Base-by-base conservation (phyloP, 768 basidiomycete genomes). In the Amanita brunnescens region DNA sequence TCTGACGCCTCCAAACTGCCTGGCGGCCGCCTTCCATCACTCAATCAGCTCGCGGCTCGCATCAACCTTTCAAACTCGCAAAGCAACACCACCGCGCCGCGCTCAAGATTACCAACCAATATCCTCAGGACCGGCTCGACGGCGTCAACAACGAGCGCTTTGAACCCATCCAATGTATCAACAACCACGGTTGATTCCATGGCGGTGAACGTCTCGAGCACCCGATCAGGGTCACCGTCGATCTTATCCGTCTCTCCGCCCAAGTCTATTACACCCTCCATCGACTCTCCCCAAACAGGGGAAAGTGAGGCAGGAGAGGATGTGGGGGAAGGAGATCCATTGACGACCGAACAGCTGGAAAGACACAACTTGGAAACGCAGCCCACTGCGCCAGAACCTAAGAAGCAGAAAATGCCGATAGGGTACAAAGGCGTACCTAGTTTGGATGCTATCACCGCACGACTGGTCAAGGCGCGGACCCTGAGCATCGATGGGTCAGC, bases 391-490 rank as follows among this genome's bases (percentile, higher is more conserved):
- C 24, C 3, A 3, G 24, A 8, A 24, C 42, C 42, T 26, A 44
- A 44, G 29, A 68, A 66, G 53, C 61, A 62, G 55, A 73, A 71
- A 59, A 68, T 73, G n/a, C 50, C 50, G 10, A 9, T 44, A 29
- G 89, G 89, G 20, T 91, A 89, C 68, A 91, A 90, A 81, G 91
- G 90, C 61, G 86, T 91, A 39, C 90, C 90, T 12, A 81, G 79
- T 55, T 77, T 92, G 49, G 88, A 91, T 61, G 87, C 85, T 24
- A 91, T 92, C 69, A 87, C 89, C 1, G 85, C 84, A 29, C 79
- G 85, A 33, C 69, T 91, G 52, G 85, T 81, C 47, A 85, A 85
- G 68, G 73, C 83, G 24, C 72, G 84, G 48, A 73, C 80, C 32
- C 73, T 90, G 54, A 79, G 77, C 57, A 67, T 80, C 57, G 78